phyloP scores from a whole-genome alignment of 2,329 filamentous ascomycete species.

The Calonectria pseudoturangicola region DNA sequence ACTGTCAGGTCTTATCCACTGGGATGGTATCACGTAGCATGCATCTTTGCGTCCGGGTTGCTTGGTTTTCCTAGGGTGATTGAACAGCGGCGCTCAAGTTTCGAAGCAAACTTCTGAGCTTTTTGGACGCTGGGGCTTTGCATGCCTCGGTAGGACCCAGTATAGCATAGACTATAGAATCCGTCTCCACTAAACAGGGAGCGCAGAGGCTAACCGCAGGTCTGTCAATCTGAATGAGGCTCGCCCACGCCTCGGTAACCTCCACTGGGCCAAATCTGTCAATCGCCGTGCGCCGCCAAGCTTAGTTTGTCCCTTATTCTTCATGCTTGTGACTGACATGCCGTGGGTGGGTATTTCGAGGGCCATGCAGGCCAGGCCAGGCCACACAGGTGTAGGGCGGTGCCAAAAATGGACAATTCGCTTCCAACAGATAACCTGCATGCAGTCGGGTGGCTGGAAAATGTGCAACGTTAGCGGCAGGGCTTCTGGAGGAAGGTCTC shows the following conservation, averaged over 20 bases:
- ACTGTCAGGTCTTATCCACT: conserved; percentile 28
- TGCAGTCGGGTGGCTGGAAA: conserved; percentile 22
- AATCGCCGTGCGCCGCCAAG: conserved; percentile 12
- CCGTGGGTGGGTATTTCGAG: conserved; percentile 7
- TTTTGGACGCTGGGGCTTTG: conserved; percentile 21
- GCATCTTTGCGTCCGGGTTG: conserved; percentile 15
- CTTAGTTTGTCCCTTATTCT: conserved; percentile 5
- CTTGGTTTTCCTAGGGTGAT: neutral
- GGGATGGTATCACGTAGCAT: conserved; percentile 25
- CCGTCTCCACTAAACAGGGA: conserved; percentile 8
- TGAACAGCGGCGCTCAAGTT: neutral
- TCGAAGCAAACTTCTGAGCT: conserved; percentile 4
- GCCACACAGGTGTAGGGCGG: conserved; percentile 20
- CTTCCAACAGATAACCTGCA: conserved; percentile 18
- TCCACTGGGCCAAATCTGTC: conserved; percentile 16
- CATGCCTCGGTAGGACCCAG: conserved; percentile 27
- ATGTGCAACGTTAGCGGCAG: conserved; percentile 39
- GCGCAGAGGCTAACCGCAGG: conserved; percentile 18
- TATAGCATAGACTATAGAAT: conserved; percentile 4
- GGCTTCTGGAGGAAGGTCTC: conserved; percentile 29
- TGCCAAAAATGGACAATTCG: conserved; percentile 29
- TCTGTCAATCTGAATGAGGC: conserved; percentile 27
- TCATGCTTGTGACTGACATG: conserved; percentile 1
- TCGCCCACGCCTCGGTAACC: conserved; percentile 26
- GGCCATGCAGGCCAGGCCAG: conserved; percentile 28